Percentiles rank a stretch among this genome's conserved stretches.
Evolutionary conservation across 176 grass and related monocot genomes (phyloP).

Genomic region (Oryza glumipatula): DNA sequence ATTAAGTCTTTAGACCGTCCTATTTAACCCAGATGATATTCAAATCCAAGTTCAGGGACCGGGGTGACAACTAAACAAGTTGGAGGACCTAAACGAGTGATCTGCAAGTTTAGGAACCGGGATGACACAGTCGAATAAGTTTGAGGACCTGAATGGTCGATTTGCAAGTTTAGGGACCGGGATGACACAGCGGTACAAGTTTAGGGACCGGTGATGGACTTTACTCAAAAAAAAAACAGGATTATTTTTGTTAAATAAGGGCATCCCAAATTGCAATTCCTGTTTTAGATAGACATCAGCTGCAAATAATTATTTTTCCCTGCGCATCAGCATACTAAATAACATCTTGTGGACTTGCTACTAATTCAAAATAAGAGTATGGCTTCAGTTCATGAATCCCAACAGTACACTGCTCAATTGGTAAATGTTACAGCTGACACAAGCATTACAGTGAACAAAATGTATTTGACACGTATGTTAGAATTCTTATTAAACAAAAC

Average conservation of each 20-base stretch:
- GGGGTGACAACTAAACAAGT: no score
- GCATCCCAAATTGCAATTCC: background rate
- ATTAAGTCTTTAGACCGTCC: no score
- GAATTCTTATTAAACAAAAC: background rate
- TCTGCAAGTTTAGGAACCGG: no score
- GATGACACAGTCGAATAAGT: no score
- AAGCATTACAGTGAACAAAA: background rate
- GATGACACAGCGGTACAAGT: no score
- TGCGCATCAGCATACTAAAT: background rate
- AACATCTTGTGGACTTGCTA: background rate
- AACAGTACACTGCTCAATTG: background rate
- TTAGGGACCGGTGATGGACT: no score
- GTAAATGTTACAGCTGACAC: no score
- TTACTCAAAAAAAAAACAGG: background rate
- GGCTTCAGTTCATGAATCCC: background rate
- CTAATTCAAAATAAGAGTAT: constrained; percentile 11
- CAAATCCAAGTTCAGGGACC: no score
- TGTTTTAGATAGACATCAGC: constrained; percentile 1
- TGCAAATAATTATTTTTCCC: background rate
- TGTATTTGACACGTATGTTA: background rate
- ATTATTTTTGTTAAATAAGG: background rate
- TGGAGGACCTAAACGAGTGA: no score
- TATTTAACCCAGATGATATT: no score
- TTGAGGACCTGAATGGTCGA: no score
- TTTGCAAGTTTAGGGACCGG: no score